Percentiles rank a stretch among this genome's conserved stretches.
Evolutionary conservation across 331 rosid species (phyloP).

Genomic region (Quercus tomentella): DNA sequence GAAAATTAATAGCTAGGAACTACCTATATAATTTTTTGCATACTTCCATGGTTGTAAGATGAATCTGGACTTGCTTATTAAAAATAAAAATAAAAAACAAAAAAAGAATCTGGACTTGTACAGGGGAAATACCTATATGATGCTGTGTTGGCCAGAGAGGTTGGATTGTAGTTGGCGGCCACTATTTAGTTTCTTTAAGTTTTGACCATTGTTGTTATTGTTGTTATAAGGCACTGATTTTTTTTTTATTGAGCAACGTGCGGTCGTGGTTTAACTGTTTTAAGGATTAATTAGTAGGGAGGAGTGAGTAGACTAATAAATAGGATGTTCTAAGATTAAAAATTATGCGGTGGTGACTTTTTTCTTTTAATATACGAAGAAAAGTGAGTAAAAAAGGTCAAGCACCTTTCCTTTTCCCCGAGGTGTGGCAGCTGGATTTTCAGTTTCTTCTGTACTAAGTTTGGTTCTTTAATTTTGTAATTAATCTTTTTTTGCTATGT

Average conservation of each 20-base stretch:
- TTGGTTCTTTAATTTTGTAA: not conserved
- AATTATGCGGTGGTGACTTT: not conserved
- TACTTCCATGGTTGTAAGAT: no score
- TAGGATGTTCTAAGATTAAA: not conserved
- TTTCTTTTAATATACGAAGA: not conserved
- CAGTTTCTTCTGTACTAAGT: not conserved
- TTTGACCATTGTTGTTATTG: not conserved
- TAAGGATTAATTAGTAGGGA: no score
- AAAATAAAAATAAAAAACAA: no score
- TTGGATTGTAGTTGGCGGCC: not conserved
- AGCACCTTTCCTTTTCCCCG: not conserved
- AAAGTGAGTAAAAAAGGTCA: not conserved
- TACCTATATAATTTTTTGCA: no score
- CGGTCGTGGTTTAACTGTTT: not conserved
- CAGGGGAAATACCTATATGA: no score
- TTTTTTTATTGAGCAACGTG: not conserved
- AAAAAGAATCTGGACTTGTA: no score
- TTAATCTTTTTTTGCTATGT: not conserved
- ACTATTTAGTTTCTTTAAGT: not conserved
- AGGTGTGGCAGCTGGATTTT: slow-evolving; percentile 14
- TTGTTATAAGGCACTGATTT: not conserved
- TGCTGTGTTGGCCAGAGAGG: not conserved
- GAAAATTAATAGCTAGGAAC: no score
- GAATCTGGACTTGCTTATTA: no score
- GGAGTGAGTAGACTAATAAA: no score